Evolutionary conservation across 495 filamentous ascomycete genomes (phyloP).

Genomic region (Glutinoglossum americanum): DNA sequence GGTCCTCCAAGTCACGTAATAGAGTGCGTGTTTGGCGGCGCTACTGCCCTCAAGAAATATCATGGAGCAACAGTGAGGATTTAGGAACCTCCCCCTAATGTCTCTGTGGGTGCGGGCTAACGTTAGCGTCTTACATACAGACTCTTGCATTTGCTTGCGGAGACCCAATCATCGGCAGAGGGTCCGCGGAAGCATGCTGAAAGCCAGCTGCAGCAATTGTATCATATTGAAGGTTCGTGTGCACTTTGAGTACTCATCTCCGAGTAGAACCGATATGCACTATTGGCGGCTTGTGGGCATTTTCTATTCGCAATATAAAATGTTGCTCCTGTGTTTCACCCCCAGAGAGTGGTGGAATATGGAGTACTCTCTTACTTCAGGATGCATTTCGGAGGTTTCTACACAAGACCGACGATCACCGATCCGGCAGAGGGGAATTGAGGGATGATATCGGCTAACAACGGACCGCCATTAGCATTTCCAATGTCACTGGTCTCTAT

Average conservation of each 20-base stretch:
- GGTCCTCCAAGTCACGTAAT: neutral
- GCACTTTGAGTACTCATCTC: neutral
- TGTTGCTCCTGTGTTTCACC: neutral
- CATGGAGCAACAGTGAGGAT: constrained; percentile 50
- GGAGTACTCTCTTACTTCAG: neutral
- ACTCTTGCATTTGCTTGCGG: constrained; percentile 55
- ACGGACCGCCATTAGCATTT: too few species aligned
- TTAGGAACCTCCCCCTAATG: neutral
- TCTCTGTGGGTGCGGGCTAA: neutral
- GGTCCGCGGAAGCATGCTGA: constrained; percentile 61
- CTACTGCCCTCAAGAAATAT: constrained; percentile 6
- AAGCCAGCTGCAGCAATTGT: constrained; percentile 44
- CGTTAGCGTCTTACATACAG: neutral
- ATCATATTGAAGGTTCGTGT: constrained; percentile 23
- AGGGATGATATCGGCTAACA: neutral
- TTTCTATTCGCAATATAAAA: neutral
- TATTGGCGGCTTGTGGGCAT: neutral
- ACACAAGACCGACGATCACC: neutral
- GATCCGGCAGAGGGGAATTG: neutral
- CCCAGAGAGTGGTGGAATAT: neutral
- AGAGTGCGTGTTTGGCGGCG: neutral
- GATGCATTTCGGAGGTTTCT: neutral
- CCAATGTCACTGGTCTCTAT: constrained; percentile 60
- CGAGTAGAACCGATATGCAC: neutral
- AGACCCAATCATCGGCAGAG: constrained; percentile 51